Base-by-base conservation (phyloP, 805 yeast genomes). In the Yamadazyma tumulicola region DNA sequence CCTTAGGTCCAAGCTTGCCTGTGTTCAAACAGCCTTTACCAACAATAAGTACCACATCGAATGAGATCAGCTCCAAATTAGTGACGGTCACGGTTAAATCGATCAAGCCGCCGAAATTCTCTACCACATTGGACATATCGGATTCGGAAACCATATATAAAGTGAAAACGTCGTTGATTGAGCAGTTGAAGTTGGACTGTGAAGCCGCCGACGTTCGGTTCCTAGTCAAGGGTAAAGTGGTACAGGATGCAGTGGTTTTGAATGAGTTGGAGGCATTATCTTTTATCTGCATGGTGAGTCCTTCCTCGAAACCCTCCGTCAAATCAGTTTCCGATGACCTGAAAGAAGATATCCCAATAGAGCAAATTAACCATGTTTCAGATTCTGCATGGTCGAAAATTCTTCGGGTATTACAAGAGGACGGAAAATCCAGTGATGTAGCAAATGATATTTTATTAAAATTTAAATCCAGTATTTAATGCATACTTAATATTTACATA, bases 51-150 rank as follows among this genome's bases (percentile, higher is more conserved):
- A 22, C 37, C 6, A 16, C 11, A 6, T 11, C n/a, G 12, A 8
- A 17, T 16, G 14, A 10, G 13, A 13, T 16, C 11, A 30, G n/a
- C 12, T 8, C 13, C 4, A 23, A 22, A 8, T 27, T 25, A 3
- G 46, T 62, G 32, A 49, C 45, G 15, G 47, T 69, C 32, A 44
- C 52, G 14, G 67, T 85, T 52, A 81, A 81, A 55, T 81, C 89
- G 19, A 72, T 86, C 35, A 77, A 79, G 47, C 75, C 81, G 4
- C 95, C 95, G 5, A 84, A 79, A 51, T 82, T 85, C 55, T 54
- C 61, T 24, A 41, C 51, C 4, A 54, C 41, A 24, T 44, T 67
- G 35, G 25, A 24, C 5, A 61, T 50, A 22, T 42, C 51, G 4
- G 46, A 20, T 15, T 56, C 51, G 24, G 56, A 38, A 12, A 57